Evolutionary conservation across 2,329 filamentous ascomycete species (phyloP).

Genomic region (Coleophoma cylindrospora): DNA sequence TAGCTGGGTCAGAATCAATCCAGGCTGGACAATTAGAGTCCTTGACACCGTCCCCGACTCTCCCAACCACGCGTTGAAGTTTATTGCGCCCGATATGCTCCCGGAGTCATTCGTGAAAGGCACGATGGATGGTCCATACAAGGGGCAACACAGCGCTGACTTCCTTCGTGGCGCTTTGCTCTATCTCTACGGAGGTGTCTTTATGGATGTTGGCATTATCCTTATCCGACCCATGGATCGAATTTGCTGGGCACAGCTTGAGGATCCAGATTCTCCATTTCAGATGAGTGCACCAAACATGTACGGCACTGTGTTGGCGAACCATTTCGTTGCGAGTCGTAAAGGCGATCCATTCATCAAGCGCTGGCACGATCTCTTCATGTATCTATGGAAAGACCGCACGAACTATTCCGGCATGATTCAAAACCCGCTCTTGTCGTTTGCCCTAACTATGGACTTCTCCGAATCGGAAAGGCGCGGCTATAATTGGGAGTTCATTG

Average conservation of each 20-base stretch:
- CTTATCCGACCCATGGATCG: conserved; percentile 34
- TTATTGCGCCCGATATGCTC: conserved; percentile 28
- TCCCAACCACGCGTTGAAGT: conserved; percentile 30
- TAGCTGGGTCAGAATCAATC: conserved; percentile 36
- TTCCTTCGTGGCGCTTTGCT: conserved; percentile 38
- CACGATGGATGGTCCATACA: conserved; percentile 36
- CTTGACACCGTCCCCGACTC: conserved; percentile 32
- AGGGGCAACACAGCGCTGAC: conserved; percentile 39
- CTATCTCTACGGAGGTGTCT: conserved; percentile 36
- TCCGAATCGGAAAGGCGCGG: conserved; percentile 3
- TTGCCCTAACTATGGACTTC: conserved; percentile 20
- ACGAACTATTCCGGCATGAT: conserved; percentile 27
- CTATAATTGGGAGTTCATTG: neutral
- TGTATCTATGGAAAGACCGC: conserved; percentile 29
- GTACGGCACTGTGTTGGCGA: conserved; percentile 21
- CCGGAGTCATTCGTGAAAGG: conserved; percentile 35
- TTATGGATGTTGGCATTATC: conserved; percentile 37
- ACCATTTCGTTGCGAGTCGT: conserved; percentile 38
- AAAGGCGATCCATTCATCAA: conserved; percentile 38
- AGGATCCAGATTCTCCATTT: conserved; percentile 29
- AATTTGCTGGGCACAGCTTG: conserved; percentile 36
- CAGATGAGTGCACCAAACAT: conserved; percentile 27
- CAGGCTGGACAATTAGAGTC: conserved; percentile 35
- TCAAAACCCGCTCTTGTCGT: conserved; percentile 25
- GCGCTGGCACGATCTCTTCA: conserved; percentile 34